Base-by-base conservation (phyloP, 306 rosid genomes). In the Gleditsia sinensis region DNA sequence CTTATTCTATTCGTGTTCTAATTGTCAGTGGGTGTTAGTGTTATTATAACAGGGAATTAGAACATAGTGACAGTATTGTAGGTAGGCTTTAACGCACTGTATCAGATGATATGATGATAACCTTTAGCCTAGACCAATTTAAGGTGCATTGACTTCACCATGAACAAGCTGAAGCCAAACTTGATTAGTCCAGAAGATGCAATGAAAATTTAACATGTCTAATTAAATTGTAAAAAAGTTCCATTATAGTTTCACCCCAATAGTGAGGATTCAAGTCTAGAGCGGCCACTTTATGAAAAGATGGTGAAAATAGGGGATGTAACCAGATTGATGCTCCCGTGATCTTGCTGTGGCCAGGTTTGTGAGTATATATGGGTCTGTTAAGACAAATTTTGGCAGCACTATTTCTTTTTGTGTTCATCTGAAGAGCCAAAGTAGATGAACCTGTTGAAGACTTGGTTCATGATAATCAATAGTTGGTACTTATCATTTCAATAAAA, bases 101-200 rank as follows among this genome's bases (percentile, higher is more conserved):
- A 23, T 16, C 12, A 24, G 37, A 79, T 46, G 51, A 42, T 58
- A 48, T 17, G 37, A 79, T 46, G 51, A 42, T 58, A 48, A 37
- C 48, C n/a, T 21, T 57, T 65, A 55, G 28, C 70, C 63, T 23
- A 33, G 46, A 65, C 66, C 56, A 57, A 25, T 30, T 33, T 55
- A 55, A 54, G 49, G 36, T 80, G 7, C 43, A 57, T 34, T 53
- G 16, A 55, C 24, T 54, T 65, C 36, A 25, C 33, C 4, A 8
- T 36, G 27, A 60, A 56, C 40, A 24, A 77, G 20, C 57, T 33
- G 75, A 23, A 70, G 37, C 53, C 6, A 69, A 70, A 54, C 40
- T 45, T 11, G 3, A 16, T 25, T n/a, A 9, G 42, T 50, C 62
- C 19, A 19, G 13, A 10, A 6, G 36, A 37, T 53, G 33, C 32